Base-by-base conservation (phyloP, 2,329 filamentous ascomycete species). In the Colletotrichum acutatum region DNA sequence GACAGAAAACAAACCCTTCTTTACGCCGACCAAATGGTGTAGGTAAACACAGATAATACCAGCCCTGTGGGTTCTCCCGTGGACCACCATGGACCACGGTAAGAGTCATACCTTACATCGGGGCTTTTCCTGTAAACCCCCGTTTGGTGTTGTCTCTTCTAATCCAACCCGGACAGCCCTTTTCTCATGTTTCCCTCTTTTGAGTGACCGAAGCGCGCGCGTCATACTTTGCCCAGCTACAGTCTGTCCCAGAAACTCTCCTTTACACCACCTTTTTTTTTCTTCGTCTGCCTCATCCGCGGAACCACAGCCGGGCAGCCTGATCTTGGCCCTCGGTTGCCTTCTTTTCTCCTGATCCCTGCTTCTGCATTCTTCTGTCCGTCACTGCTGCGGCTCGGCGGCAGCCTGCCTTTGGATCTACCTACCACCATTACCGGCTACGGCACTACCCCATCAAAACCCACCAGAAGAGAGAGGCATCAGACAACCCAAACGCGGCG, bases 201-300 rank as follows among this genome's bases (percentile, higher is more conserved):
- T 6, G 7, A 60, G 26, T 5, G 32, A 65, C 58, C 58, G 58
- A 63, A 9, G 42, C 19, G 58, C 28, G 28, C 28, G 28, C 65
- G 32, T 63, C 59, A 72, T 65, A 14, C 53, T 5, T 67, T 26
- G 58, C 66, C 69, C 69, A 69, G 59, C 12, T 63, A 66, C 42
- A 58, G 53, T 66, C 63, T 26, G 22, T 42, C 62, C 53, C 24
- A 53, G 6, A 30, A 58, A 58, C 62, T 34, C 28, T 26, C 60
- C 4, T 53, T 28, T 63, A 34, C 60, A 63, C 60, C 60, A 53
- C 24, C 24, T 28, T 28, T 16, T 7, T 9, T 16, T 3, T 8
- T 53, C 57, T 56, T 58, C 65, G 32, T 34, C 32, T 34, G 32
- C 32, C 32, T 34, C 69, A 14, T 58, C 66, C 59, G 30, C 66